A percentile compares a stretch with the other conserved stretches of the same genome.
Conservation (phyloP, 2,329 filamentous ascomycete genomes). For the Sporothrix brunneoviolacea region DNA sequence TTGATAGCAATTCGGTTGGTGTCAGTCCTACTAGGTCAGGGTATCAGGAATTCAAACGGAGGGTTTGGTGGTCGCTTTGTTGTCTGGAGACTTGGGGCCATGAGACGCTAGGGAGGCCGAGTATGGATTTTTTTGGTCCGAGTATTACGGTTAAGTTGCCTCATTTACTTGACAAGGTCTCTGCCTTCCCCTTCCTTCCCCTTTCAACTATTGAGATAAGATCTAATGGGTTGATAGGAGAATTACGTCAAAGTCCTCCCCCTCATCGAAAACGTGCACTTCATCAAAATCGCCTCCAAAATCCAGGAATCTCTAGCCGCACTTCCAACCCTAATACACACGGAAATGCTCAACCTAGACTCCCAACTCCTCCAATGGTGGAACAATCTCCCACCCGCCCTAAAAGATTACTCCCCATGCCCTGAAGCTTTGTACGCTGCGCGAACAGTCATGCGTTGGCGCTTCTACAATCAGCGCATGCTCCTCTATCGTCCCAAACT, state of each 20-base stretch:
- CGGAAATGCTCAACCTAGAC: not conserved
- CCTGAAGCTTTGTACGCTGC: not conserved
- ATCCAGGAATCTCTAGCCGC: not conserved
- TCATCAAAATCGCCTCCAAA: constrained; percentile 1
- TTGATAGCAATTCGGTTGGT: not conserved
- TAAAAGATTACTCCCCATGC: not conserved
- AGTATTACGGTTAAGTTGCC: not conserved
- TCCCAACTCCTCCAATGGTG: not conserved
- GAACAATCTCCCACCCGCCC: not conserved
- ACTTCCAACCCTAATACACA: not conserved
- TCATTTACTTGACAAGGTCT: not conserved
- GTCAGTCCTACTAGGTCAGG: not conserved
- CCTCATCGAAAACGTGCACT: not conserved
- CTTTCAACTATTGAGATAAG: not conserved
- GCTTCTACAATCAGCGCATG: constrained; percentile 5
- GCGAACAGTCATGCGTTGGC: constrained; percentile 2
- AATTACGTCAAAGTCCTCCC: not conserved
- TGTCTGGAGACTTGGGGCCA: constrained; percentile 3
- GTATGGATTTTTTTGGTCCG: not conserved
- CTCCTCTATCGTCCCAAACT: not conserved
- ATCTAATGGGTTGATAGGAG: not conserved
- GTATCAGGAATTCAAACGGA: not conserved
- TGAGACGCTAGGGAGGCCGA: constrained; percentile 1
- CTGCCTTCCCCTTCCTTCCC: not conserved
- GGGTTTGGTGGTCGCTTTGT: constrained; percentile 1